A percentile compares a stretch with the other conserved stretches of the same genome.
Evolutionary conservation across 352 stramenopile species (phyloP).

Genomic region (Globisporangium nunn): DNA sequence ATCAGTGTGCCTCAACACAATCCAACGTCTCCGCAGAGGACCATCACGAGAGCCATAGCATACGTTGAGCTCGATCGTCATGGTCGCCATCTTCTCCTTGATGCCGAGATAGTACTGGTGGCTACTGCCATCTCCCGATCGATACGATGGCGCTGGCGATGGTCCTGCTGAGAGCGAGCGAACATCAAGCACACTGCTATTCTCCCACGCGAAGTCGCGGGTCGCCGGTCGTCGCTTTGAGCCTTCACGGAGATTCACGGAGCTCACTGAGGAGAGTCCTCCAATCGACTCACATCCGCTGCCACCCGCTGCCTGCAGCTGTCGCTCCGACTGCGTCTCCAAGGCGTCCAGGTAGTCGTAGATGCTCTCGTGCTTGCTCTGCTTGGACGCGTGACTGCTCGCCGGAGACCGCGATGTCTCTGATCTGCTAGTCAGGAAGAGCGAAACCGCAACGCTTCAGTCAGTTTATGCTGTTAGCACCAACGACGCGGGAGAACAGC

Average conservation of each 20-base stretch:
- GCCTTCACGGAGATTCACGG: slow-evolving; percentile 11
- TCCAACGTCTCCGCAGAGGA: too few species aligned
- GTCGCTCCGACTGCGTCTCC: slow-evolving; percentile 50
- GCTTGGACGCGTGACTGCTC: slow-evolving; percentile 16
- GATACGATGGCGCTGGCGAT: slow-evolving; percentile 24
- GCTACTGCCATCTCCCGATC: slow-evolving; percentile 33
- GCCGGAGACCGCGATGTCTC: slow-evolving; percentile 9
- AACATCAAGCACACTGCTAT: slow-evolving; percentile 4
- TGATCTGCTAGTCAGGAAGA: neutral
- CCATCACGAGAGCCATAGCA: neutral
- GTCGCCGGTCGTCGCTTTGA: slow-evolving; percentile 5
- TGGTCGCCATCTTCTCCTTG: slow-evolving; percentile 73
- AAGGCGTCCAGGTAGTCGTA: slow-evolving; percentile 78
- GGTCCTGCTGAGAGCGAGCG: neutral
- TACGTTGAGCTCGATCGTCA: slow-evolving; percentile 76
- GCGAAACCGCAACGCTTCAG: neutral
- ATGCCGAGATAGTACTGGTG: slow-evolving; percentile 64
- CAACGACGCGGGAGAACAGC: neutral
- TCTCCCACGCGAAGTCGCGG: slow-evolving; percentile 32
- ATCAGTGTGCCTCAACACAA: neutral
- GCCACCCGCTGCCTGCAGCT: slow-evolving; percentile 26
- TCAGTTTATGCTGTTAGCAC: neutral
- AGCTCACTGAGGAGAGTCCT: slow-evolving; percentile 4
- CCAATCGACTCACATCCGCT: slow-evolving; percentile 8
- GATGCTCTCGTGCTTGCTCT: slow-evolving; percentile 24